Percentiles rank a stretch among this genome's conserved stretches.
These are phyloP conservation scores for Lathyrus oleraceus DNA, from an alignment of 306 rosid species.

Conservation along the genomic window DNA sequence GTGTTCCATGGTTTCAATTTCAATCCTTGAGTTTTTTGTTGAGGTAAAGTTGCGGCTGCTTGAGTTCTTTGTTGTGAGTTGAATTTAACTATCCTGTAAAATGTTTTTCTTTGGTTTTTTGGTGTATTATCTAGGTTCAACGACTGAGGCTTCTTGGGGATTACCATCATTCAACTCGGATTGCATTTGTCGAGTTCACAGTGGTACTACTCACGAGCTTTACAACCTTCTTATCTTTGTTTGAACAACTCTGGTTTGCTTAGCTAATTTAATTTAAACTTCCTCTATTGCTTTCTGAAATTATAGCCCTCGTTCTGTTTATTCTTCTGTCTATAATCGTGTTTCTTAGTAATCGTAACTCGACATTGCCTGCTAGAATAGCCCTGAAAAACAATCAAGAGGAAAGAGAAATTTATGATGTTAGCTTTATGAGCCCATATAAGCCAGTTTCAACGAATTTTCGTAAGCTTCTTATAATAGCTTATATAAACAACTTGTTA, in stretches of 20 bases:
- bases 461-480: background rate
- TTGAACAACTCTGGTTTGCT: slow-evolving; percentile 4
- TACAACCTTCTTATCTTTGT: slow-evolving; percentile 14
- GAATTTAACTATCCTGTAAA: slow-evolving; percentile 25
- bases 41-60: background rate
- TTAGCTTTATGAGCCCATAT: background rate
- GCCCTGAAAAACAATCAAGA: background rate
- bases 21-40: slow-evolving; percentile 40
- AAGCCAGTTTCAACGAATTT: background rate
- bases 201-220: slow-evolving; percentile 50
- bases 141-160: slow-evolving; percentile 98
- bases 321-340: background rate
- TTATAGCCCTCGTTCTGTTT: slow-evolving; percentile 13
- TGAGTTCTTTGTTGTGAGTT: slow-evolving; percentile 36
- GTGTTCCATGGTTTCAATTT: slow-evolving; percentile 48
- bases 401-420: background rate
- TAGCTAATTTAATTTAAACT: background rate
- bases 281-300: slow-evolving; percentile 12
- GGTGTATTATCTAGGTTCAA: slow-evolving; percentile 61
- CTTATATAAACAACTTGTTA: background rate
- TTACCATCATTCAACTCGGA: slow-evolving; percentile 94
- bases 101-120: slow-evolving; percentile 29
- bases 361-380: background rate
- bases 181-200: slow-evolving; percentile 87
- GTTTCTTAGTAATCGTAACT: background rate